These are phyloP conservation scores for Ceratocystis colombiana DNA, from an alignment of 2,329 filamentous ascomycete species.

Conservation along the genomic window DNA sequence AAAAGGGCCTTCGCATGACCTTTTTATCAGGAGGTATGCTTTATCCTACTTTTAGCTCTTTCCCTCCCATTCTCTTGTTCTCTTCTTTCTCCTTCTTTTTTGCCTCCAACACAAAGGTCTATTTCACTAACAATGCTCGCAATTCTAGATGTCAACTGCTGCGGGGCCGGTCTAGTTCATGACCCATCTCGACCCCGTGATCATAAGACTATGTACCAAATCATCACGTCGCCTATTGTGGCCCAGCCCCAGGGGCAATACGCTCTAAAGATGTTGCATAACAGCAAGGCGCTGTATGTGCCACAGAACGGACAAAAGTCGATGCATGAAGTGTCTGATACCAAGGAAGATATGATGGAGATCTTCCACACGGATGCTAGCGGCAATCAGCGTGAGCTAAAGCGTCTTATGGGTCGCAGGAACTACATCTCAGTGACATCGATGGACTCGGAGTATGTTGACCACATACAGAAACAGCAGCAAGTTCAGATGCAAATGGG, in stretches of 20 bases:
- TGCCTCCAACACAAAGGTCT: neutral
- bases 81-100: neutral
- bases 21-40: conserved; percentile 75
- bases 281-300: conserved; percentile 83
- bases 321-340: conserved; percentile 68
- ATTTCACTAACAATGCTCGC: conserved; percentile 26
- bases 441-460: conserved; percentile 74
- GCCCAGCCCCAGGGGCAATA: conserved; percentile 77
- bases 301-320: conserved; percentile 75
- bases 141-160: conserved; percentile 64
- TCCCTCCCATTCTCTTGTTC: neutral
- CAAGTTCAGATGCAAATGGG: conserved; percentile 20
- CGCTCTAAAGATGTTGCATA: conserved; percentile 89
- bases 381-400: conserved; percentile 70
- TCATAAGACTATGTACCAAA: conserved; percentile 99
- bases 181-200: conserved; percentile 84
- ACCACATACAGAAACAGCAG: conserved; percentile 27
- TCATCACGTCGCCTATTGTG: conserved; percentile 87
- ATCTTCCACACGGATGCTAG: conserved; percentile 93
- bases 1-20: conserved; percentile 92
- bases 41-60: neutral
- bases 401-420: conserved; percentile 82
- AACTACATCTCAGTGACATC: conserved; percentile 93
- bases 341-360: conserved; percentile 99
- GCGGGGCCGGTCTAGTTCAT: conserved; percentile 85